These are phyloP conservation scores for Phytophthora ramorum DNA, from an alignment of 352 stramenopile genomes.

Conservation along the genomic window DNA sequence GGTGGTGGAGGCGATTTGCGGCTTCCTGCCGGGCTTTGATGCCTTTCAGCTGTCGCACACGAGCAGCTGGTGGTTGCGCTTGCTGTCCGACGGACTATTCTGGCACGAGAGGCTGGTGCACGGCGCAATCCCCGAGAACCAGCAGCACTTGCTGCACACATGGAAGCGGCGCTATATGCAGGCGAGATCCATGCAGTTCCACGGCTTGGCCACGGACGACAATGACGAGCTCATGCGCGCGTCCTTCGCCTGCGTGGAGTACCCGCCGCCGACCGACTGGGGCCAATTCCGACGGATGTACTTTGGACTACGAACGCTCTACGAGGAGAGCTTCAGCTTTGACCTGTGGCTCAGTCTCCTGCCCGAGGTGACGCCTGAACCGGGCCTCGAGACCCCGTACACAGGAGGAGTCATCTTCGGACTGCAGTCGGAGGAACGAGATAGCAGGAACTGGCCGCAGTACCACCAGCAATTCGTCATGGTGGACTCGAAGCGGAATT, in stretches of 20 bases:
- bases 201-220: slow-evolving; percentile 23
- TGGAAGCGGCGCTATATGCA: slow-evolving; percentile 33
- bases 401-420: too few relatives aligned
- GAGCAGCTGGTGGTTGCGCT: slow-evolving; percentile 20
- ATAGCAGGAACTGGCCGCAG: too few relatives aligned
- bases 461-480: too few relatives aligned
- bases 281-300: too few relatives aligned
- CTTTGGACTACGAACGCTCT: too few relatives aligned
- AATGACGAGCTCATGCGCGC: slow-evolving; percentile 12
- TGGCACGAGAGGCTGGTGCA: slow-evolving; percentile 31
- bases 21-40: slow-evolving; percentile 31
- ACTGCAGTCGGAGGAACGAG: too few relatives aligned
- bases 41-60: slow-evolving; percentile 38
- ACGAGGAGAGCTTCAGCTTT: too few relatives aligned
- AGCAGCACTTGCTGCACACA: slow-evolving; percentile 23
- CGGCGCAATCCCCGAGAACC: slow-evolving; percentile 15
- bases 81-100: slow-evolving; percentile 28
- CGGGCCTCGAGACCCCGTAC: too few relatives aligned
- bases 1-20: slow-evolving; percentile 17
- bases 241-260: slow-evolving; percentile 33
- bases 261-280: too few relatives aligned
- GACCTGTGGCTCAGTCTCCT: too few relatives aligned
- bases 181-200: slow-evolving; percentile 29
- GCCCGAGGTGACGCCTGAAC: too few relatives aligned
- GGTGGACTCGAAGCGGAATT: slow-evolving; percentile 43